These are phyloP conservation scores for Pyrenula massariospora DNA, from an alignment of 495 filamentous ascomycete species.

Conservation along the genomic window DNA sequence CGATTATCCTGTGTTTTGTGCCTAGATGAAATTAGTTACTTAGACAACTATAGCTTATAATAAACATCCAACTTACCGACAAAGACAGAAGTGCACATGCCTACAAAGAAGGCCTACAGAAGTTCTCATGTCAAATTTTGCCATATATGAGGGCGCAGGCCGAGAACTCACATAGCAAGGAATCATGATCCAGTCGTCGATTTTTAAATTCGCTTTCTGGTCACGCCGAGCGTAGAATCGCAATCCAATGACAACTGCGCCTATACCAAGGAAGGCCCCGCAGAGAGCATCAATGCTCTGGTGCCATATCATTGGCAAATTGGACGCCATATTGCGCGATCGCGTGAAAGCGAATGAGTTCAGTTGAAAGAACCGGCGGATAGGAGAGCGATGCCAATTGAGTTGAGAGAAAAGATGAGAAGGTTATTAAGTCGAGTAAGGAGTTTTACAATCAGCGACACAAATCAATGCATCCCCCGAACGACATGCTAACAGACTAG, in stretches of 20 bases:
- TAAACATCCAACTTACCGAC: neutral
- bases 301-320: neutral
- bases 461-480: too few species aligned
- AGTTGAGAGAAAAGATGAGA: too few species aligned
- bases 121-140: too few species aligned
- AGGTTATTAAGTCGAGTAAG: too few species aligned
- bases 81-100: neutral
- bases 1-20: neutral
- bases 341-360: too few species aligned
- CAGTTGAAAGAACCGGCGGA: too few species aligned
- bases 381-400: too few species aligned
- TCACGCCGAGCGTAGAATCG: neutral
- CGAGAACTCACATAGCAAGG: neutral
- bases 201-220: neutral
- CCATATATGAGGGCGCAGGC: too few species aligned
- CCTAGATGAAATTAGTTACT: neutral
- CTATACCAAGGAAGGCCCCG: neutral
- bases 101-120: neutral
- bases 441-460: too few species aligned
- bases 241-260: neutral
- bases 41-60: neutral
- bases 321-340: neutral
- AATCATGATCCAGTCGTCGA: neutral
- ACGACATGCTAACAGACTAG: too few species aligned
- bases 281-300: neutral